phyloP scores from a whole-genome alignment of 108 stramenopile species.

The Conticribra weissflogii region DNA sequence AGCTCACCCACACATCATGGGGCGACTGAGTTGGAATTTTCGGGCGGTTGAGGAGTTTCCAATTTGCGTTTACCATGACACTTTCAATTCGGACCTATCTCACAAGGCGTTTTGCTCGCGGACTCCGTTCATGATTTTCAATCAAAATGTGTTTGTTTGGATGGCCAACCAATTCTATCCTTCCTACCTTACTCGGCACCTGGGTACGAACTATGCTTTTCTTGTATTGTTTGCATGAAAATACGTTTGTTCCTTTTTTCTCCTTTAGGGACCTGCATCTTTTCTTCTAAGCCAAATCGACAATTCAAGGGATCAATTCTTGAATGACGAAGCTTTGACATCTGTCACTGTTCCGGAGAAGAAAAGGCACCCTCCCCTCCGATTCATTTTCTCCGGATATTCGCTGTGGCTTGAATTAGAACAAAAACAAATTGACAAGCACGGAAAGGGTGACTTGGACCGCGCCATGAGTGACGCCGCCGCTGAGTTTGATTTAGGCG shows the following conservation, averaged over 20 bases:
- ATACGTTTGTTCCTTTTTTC: not conserved
- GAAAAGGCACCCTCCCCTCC: constrained; percentile 26
- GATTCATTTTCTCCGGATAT: constrained; percentile 46
- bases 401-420: constrained; percentile 49
- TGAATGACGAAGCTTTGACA: not conserved
- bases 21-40: not conserved
- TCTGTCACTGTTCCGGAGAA: not conserved
- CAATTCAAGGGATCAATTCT: too few relatives aligned
- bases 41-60: not conserved
- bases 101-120: not conserved
- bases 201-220: not conserved
- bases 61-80: not conserved
- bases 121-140: not conserved
- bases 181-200: not conserved
- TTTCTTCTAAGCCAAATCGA: not conserved
- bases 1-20: not conserved
- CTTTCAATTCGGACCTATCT: not conserved
- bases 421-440: constrained; percentile 22
- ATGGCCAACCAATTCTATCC: not conserved
- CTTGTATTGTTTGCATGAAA: not conserved
- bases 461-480: constrained; percentile 33
- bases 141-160: not conserved
- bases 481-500: constrained; percentile 16
- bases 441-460: constrained; percentile 35
- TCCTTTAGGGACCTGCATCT: not conserved